Conservation (phyloP, 352 stramenopile genomes). For the Phytophthora tentaculata region DNA sequence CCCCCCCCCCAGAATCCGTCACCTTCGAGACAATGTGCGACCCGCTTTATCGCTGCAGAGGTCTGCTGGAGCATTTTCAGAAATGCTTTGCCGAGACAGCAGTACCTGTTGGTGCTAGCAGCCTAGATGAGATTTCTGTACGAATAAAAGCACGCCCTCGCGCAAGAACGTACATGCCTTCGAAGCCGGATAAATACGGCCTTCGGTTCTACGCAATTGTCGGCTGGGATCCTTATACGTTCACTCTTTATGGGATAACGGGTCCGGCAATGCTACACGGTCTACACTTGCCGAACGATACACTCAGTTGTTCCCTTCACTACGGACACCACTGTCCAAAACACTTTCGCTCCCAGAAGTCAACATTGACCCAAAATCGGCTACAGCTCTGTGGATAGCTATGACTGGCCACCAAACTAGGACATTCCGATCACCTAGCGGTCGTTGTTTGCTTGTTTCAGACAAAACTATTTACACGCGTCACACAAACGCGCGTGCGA, state of each 20-base stretch:
- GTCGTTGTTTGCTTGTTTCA: slow-evolving; percentile 8
- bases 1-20: background rate
- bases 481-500: background rate
- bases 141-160: slow-evolving; percentile 3
- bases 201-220: slow-evolving; percentile 20
- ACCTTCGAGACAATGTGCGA: slow-evolving; percentile 3
- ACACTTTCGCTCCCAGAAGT: slow-evolving; percentile 8
- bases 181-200: slow-evolving; percentile 12
- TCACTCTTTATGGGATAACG: slow-evolving; percentile 20
- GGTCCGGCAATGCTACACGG: background rate
- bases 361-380: slow-evolving; percentile 7
- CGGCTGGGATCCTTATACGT: slow-evolving; percentile 16
- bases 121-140: slow-evolving; percentile 12
- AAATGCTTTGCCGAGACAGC: background rate
- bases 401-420: slow-evolving; percentile 16
- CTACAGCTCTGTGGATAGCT: slow-evolving; percentile 14
- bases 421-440: slow-evolving; percentile 6
- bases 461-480: slow-evolving; percentile 3
- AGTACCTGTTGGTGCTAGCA: slow-evolving; percentile 2
- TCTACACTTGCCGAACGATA: slow-evolving; percentile 12
- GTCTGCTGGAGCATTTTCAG: background rate
- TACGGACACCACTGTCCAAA: slow-evolving; percentile 15
- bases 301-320: slow-evolving; percentile 5
- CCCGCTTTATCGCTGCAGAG: background rate
- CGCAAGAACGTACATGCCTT: background rate